Evolutionary conservation across 306 rosid species (phyloP).

Genomic region (Cicer bijugum): DNA sequence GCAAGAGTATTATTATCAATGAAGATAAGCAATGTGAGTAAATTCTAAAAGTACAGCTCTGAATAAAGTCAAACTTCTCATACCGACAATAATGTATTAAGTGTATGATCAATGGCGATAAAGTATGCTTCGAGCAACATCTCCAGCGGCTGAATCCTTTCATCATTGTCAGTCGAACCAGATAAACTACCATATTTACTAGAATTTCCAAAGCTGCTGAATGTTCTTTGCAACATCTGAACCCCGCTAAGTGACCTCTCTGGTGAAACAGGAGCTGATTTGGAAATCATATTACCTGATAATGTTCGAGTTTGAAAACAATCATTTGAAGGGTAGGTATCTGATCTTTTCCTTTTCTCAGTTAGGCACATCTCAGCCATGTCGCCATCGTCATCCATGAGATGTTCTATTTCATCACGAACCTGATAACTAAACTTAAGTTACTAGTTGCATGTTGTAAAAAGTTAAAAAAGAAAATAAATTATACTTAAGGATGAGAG

Average conservation of each 20-base stretch:
- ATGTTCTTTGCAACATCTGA: slow-evolving; percentile 72
- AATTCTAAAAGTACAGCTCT: slow-evolving; percentile 25
- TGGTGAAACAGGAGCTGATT: slow-evolving; percentile 85
- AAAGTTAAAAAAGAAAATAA: slow-evolving; percentile 18
- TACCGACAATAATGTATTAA: slow-evolving; percentile 83
- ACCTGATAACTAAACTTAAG: slow-evolving; percentile 58
- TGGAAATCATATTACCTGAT: slow-evolving; percentile 52
- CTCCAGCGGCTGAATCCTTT: slow-evolving; percentile 80
- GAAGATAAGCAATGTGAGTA: slow-evolving; percentile 13
- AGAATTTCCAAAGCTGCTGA: slow-evolving; percentile 66
- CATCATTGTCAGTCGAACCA: slow-evolving; percentile 63
- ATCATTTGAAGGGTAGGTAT: slow-evolving; percentile 53
- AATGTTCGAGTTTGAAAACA: slow-evolving; percentile 46
- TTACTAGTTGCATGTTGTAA: slow-evolving; percentile 30
- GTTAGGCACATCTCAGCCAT: slow-evolving; percentile 99
- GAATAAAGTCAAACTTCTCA: slow-evolving; percentile 44
- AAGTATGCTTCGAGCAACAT: slow-evolving; percentile 98
- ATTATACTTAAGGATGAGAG: slow-evolving; percentile 36
- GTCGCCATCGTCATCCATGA: slow-evolving; percentile 99
- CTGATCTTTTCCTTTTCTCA: slow-evolving; percentile 82
- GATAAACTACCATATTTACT: slow-evolving; percentile 70
- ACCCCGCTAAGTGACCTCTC: slow-evolving; percentile 60
- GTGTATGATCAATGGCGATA: slow-evolving; percentile 88
- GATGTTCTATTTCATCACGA: slow-evolving; percentile 99
- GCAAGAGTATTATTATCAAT: slow-evolving; percentile 37